Base-by-base conservation (phyloP, 2,329 filamentous ascomycete species). In the Macrophomina pseudophaseolina region DNA sequence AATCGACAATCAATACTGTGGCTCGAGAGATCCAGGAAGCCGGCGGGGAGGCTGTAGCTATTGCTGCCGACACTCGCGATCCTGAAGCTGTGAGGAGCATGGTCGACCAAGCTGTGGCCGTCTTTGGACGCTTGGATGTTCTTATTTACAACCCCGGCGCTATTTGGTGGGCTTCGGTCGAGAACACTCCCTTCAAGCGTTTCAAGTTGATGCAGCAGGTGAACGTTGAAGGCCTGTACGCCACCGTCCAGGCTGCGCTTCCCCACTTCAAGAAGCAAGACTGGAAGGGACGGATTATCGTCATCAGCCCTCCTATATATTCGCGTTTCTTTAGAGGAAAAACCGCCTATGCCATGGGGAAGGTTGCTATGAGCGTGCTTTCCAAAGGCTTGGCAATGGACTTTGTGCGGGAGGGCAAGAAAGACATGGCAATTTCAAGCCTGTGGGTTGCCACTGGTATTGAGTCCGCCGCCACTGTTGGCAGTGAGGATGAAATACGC, bases 271-370 rank as follows among this genome's bases (percentile, higher is more conserved):
- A 79, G 65, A 79, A 82, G 56, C 83, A 81, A 68, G 80, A 72
- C 0, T 85, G 83, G 79, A 83, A 81, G 32, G 91, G 88, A 0
- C 80, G 92, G 32, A 87, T 96, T 68, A 81, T 96, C 53, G 90
- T 95, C 65, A 90, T 96, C 65, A 91, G 88, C 73, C 93, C 93
- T 30, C 92, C 92, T 1, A 94, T 96, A 80, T 96, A 96, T 78
- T 91, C 87, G 69, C 85, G 93, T 35, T 96, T 96, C 78, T 94
- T 95, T 77, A 81, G 91, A 28, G 93, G 92, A 11, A 96, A 96
- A 84, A 91, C 92, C 1, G 91, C 90, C 14, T 96, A 96, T 79
- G 91, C 93, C 0, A 86, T 88, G 79, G 85, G 84, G 69, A 95
- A 95, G 75, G 85, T 94, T 3, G 91, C 84, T 52, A 96, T 96